Evolutionary conservation across 2,329 filamentous ascomycete species (phyloP), one percentile per base, ranked within the genome.

Genomic region (Xylaria sp.): DNA sequence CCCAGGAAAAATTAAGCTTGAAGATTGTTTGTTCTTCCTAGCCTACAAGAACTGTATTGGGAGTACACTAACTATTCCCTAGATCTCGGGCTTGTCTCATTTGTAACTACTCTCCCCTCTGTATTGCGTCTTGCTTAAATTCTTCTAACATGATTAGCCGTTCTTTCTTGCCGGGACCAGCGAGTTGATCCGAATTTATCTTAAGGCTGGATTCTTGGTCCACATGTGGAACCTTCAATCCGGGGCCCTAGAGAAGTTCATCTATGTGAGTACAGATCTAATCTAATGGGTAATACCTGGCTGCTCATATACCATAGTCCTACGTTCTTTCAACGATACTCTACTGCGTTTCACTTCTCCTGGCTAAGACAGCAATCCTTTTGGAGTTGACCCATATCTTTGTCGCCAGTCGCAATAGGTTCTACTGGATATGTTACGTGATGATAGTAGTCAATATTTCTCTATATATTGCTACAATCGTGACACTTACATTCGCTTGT

Each of bases 361-460:
- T 58, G 13, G 17, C 33, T 1, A 60, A 63, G 35, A 40, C 40
- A 6, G 35, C 52, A 6, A 63, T 60, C 15, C 51, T 63, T 7
- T 11, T 63, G 2, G 56, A 60, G 25, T 60, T 52, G 17, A 49
- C 13, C 17, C 60, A 48, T 17, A 23, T 63, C 15, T 63, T 63
- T 43, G 52, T 60, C 13, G 51, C 29, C 17, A 53, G 15, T 11
- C 58, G 27, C 4, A 51, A 37, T 11, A 27, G 4, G 7, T 41
- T 59, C 49, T 59, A 48, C 15, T 59, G 56, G 56, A 23, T 38
- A 25, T 59, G 56, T 27, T 60, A 49, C 17, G 51, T 19, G 25
- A 44, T 60, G 43, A 54, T 60, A 23, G 19, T 29, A 9, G 13
- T 15, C 7, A 60, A 44, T 43, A 56, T 51, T n/a, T 5, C n/a